Percentiles rank a stretch among this genome's conserved stretches.
phyloP scores from a whole-genome alignment of 306 rosid species.

The Pueraria montana region DNA sequence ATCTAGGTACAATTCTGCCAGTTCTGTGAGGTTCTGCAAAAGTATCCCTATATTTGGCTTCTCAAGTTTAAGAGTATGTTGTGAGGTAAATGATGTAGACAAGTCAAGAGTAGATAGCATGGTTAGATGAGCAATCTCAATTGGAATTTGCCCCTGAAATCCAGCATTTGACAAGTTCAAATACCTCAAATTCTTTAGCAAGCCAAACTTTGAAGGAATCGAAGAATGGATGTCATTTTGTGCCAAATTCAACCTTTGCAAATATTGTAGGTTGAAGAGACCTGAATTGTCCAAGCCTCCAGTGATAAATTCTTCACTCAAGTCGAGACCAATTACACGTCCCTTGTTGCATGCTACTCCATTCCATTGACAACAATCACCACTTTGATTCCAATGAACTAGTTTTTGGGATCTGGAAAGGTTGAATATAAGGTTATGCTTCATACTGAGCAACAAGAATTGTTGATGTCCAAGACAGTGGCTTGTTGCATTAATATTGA shows the following conservation, averaged over 20 bases:
- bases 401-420: no score
- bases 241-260: constrained; percentile 47
- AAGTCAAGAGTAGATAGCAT: constrained; percentile 42
- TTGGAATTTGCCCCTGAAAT: constrained; percentile 44
- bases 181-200: constrained; percentile 36
- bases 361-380: neutral
- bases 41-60: constrained; percentile 30
- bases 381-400: no score
- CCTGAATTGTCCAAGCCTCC: constrained; percentile 2
- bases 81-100: neutral
- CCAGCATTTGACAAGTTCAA: constrained; percentile 47
- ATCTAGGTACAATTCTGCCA: constrained; percentile 53
- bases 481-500: neutral
- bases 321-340: neutral
- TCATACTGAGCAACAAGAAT: no score
- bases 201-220: constrained; percentile 35
- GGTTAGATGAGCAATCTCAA: constrained; percentile 45
- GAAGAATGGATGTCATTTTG: neutral
- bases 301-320: neutral
- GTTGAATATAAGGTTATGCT: no score
- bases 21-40: constrained; percentile 46
- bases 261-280: constrained; percentile 32
- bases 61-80: constrained; percentile 19
- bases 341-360: neutral
- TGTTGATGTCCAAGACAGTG: no score